phyloP scores from a whole-genome alignment of 139 green algal genomes.

The Micractinium conductrix region DNA sequence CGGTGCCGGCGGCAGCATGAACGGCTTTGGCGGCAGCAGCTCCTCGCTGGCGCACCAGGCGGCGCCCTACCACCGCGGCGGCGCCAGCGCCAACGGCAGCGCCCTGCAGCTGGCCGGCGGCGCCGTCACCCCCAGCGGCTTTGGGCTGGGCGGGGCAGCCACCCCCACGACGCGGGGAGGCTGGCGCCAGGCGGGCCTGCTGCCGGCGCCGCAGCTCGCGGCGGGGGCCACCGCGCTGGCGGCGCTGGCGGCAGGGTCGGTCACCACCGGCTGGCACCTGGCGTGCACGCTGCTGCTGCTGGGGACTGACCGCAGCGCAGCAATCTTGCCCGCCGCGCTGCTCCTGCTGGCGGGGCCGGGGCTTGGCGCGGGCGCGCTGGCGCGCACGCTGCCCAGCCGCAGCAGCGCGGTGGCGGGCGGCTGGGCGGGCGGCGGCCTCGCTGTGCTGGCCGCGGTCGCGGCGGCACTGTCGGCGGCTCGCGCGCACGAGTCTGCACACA shows the following conservation, averaged over 20 bases:
- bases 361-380: conserved; percentile 9
- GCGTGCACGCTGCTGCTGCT: conserved; percentile 12
- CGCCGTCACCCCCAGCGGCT: not conserved
- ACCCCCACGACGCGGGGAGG: not conserved
- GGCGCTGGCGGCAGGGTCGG: not conserved
- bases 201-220: conserved; percentile 1
- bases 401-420: not conserved
- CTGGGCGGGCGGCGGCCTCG: not conserved
- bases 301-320: not conserved
- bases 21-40: conserved; percentile 12
- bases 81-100: conserved; percentile 13
- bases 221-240: not conserved
- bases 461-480: not conserved
- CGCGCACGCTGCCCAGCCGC: not conserved
- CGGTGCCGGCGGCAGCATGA: not conserved
- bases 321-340: conserved; percentile 11
- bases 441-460: not conserved
- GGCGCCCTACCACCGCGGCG: conserved; percentile 26
- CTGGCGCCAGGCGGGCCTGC: not conserved
- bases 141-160: not conserved
- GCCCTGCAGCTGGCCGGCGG: not conserved
- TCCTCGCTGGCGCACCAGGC: conserved; percentile 1
- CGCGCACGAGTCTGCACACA: not conserved
- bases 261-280: conserved; percentile 30
- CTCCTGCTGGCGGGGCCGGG: conserved; percentile 8